A percentile compares a stretch with the other conserved stretches of the same genome.
Conservation (phyloP, 345 rosid species). For the Eucalyptus polybractea region DNA sequence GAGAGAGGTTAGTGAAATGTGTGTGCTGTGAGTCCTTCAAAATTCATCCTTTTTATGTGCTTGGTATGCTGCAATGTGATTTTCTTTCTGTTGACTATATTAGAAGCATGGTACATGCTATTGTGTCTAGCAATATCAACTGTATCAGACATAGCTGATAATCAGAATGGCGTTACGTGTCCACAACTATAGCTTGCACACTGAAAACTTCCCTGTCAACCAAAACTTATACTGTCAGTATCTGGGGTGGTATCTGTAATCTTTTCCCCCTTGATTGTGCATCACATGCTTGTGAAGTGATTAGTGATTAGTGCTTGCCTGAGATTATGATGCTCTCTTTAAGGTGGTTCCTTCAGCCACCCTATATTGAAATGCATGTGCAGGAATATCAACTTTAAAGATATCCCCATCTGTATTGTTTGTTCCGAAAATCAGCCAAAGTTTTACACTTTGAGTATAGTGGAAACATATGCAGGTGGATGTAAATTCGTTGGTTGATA, state of each 20-base stretch:
- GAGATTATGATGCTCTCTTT: background rate
- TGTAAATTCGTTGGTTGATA: background rate
- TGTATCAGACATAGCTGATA: background rate
- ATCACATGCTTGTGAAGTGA: background rate
- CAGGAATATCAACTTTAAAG: background rate
- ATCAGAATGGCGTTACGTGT: background rate
- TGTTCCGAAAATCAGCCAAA: background rate
- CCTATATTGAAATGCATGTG: background rate
- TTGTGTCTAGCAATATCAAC: background rate
- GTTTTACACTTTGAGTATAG: background rate
- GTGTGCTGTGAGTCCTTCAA: background rate
- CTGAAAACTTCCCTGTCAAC: background rate
- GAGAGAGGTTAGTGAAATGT: constrained; percentile 51
- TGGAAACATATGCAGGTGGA: background rate
- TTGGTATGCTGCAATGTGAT: background rate
- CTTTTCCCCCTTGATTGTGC: background rate
- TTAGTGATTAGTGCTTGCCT: background rate
- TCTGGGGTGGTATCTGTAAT: background rate
- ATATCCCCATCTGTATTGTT: background rate
- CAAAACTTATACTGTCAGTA: background rate
- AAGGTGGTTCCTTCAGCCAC: background rate
- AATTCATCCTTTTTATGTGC: background rate
- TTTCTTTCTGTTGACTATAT: background rate
- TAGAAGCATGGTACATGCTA: background rate
- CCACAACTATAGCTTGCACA: background rate